Evolutionary conservation across 371 early-diverging fungal species (phyloP).

Genomic region (Apophysomyces sp.): DNA sequence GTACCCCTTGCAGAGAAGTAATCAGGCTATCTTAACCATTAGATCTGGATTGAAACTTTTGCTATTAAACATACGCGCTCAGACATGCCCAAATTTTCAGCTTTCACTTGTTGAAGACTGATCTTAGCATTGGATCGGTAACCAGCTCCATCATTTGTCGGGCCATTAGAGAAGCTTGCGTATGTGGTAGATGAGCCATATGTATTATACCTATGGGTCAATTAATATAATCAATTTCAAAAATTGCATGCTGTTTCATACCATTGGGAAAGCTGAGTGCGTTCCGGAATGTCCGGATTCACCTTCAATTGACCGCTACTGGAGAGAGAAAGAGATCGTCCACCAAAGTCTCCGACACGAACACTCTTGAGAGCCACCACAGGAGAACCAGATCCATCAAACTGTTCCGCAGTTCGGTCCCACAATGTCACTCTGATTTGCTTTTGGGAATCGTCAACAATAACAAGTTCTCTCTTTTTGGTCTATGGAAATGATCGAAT

Average conservation of each 20-base stretch:
- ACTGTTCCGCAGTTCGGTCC: conserved; percentile 82
- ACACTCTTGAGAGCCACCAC: conserved; percentile 85
- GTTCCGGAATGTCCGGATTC: conserved; percentile 88
- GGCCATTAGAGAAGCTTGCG: conserved; percentile 3
- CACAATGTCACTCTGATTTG: conserved; percentile 88
- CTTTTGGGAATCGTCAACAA: conserved; percentile 80
- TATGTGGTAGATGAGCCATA: conserved; percentile 9
- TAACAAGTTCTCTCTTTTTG: conserved; percentile 79
- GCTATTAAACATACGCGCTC: conserved; percentile 42
- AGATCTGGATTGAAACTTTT: not conserved
- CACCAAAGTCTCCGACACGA: conserved; percentile 86
- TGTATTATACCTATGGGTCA: not conserved
- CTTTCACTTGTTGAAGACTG: conserved; percentile 67
- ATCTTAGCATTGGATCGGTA: conserved; percentile 33
- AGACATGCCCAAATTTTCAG: conserved; percentile 64
- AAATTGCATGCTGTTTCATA: conserved; percentile 45
- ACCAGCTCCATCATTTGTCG: not conserved
- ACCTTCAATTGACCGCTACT: conserved; percentile 51
- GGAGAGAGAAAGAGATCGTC: conserved; percentile 70
- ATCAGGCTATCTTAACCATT: conserved; percentile 48
- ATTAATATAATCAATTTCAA: not conserved
- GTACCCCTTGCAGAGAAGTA: conserved; percentile 69
- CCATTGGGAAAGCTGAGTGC: conserved; percentile 87
- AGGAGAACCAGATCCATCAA: conserved; percentile 48
- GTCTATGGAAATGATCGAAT: conserved; percentile 36